phyloP scores from a whole-genome alignment of 495 filamentous ascomycete genomes.

The Penicillium egyptiacum region DNA sequence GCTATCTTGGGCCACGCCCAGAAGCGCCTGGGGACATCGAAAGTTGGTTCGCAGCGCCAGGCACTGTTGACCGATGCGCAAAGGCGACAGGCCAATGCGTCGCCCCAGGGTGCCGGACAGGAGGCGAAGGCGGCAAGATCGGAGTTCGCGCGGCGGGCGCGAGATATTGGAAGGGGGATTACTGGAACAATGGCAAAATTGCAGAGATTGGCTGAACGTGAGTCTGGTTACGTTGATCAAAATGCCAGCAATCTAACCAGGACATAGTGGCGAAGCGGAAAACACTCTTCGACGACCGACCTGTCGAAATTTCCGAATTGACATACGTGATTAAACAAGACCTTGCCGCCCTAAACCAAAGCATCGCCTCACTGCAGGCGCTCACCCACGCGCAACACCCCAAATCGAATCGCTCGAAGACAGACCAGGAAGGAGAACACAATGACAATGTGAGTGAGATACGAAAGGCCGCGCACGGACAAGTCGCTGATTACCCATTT shows the following conservation, averaged over 20 bases:
- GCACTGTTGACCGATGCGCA: constrained; percentile 77
- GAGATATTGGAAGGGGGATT: constrained; percentile 87
- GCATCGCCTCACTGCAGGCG: constrained; percentile 77
- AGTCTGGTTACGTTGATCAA: constrained; percentile 23
- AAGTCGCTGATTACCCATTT: constrained; percentile 22
- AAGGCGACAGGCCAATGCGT: constrained; percentile 66
- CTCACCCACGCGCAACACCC: constrained; percentile 72
- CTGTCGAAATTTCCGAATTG: constrained; percentile 94
- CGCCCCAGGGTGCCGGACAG: constrained; percentile 44
- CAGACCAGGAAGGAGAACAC: constrained; percentile 90
- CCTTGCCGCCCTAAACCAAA: constrained; percentile 79
- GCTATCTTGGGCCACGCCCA: constrained; percentile 84
- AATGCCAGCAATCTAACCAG: constrained; percentile 12
- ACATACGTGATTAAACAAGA: constrained; percentile 98
- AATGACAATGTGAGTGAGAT: constrained; percentile 74
- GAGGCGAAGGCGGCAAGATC: constrained; percentile 52
- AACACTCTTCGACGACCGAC: constrained; percentile 94
- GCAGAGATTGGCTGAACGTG: constrained; percentile 84
- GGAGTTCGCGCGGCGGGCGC: constrained; percentile 88
- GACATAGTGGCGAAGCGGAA: constrained; percentile 84
- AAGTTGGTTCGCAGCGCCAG: constrained; percentile 73
- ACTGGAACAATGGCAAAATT: constrained; percentile 91
- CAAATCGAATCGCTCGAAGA: constrained; percentile 51
- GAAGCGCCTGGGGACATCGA: constrained; percentile 65
- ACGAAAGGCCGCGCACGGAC: not conserved